Base-by-base conservation (phyloP, 2,329 filamentous ascomycete genomes). In the Aspergillus sp. region DNA sequence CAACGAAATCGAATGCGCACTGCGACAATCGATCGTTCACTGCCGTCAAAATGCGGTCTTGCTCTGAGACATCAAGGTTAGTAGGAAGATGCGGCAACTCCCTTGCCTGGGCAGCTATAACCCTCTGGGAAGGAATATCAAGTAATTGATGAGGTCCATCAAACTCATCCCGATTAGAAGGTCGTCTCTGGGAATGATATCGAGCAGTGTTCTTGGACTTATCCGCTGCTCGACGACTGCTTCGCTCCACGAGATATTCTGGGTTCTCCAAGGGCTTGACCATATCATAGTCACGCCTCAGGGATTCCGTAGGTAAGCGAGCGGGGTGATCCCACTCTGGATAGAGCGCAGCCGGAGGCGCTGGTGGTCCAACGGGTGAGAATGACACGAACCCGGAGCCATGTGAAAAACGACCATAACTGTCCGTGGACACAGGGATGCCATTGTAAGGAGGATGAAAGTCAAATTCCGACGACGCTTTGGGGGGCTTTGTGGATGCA, bases 1-100 rank as follows among this genome's bases (percentile, higher is more conserved):
- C 88, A 58, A 94, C 84, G 67, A 94, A 94, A 69, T 94, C 87
- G 74, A 86, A 94, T 29, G 88, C 88, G 65, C 88, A 93, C 65
- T 86, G 85, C 26, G 88, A 90, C 37, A 94, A 75, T 49, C 88
- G 80, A 68, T 91, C 87, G 71, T 93, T 93, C 66, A 93, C 87
- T 66, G 85, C 80, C 44, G 79, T 81, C 45, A 93, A 74, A 56
- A 94, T 86, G 60, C 78, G 80, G 69, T 93, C 88, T 73, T 94
- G 88, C 68, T 94, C 88, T 67, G 89, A 83, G 42, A 88, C 83
- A 58, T 87, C 79, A 39, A 94, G 78, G 64, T 90, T 88, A 58
- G 87, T 90, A 37, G 88, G 88, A 29, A 93, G 80, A 64, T 87
- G 83, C 13, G 88, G 88, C 40, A 94, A 76, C 60, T 91, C 86